Evolutionary conservation across 2,329 filamentous ascomycete genomes (phyloP), one percentile per base, ranked within the genome.

Genomic region (Tolypocladium ophioglossoides): DNA sequence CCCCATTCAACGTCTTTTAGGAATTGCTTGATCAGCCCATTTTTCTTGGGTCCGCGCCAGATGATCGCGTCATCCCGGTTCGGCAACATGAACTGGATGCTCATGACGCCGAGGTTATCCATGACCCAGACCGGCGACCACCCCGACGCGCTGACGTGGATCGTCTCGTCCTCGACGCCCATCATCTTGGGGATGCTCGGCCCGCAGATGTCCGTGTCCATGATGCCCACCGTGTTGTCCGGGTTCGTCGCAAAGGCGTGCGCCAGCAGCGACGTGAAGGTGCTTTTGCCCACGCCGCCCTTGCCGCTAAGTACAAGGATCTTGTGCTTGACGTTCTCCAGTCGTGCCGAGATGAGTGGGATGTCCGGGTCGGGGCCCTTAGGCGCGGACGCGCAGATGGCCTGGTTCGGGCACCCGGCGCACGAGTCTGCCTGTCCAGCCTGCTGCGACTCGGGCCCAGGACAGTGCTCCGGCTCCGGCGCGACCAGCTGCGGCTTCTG

Each of bases 121-220:
- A 85, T 82, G 18, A 96, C 91, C 89, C 91, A 97, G 16, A 97
- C 92, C 0, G 94, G 94, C 66, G 87, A 90, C 94, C 91, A 96
- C 2, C 94, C 94, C 1, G 86, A 83, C 52, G 83, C 86, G 66
- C 86, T 94, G 52, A 96, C 84, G 68, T 99, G 94, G 52, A 99
- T 94, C 1, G 88, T 95, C 73, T 99, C 92, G 30, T 83, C 76
- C 70, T 96, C 91, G 1, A 96, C 92, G 37, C 94, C 94, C 85
- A 99, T 91, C 92, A 99, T 97, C 74, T 96, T 96, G 22, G 94
- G 94, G 64, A 99, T 96, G 59, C 85, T 90, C 0, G 94, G 94
- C 0, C 94, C 94, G 72, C 91, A 96, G 58, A 99, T 96, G 70
- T 99, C 94, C 8, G 94, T 95, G 71, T 99, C 94, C 90, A 97